Conservation (phyloP, 2,329 filamentous ascomycete species). For the Scedosporium aurantiacum region DNA sequence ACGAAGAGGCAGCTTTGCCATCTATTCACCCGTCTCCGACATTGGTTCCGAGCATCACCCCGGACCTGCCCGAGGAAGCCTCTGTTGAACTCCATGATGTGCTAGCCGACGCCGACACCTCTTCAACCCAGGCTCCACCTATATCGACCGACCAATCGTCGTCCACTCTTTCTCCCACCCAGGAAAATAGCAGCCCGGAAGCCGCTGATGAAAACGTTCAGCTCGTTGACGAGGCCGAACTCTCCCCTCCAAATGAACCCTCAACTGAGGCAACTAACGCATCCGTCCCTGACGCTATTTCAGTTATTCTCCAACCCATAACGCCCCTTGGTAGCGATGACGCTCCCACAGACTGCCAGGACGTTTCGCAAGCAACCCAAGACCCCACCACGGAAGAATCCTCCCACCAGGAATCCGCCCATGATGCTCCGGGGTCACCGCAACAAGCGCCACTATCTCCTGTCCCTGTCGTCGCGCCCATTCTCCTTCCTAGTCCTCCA, state of each 20-base stretch:
- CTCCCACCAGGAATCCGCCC: background rate
- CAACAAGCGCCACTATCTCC: background rate
- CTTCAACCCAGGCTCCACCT: background rate
- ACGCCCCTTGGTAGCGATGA: background rate
- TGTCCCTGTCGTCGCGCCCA: background rate
- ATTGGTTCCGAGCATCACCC: slow-evolving; percentile 9
- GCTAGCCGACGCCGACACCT: slow-evolving; percentile 5
- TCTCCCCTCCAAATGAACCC: background rate
- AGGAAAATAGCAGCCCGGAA: background rate
- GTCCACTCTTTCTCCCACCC: background rate
- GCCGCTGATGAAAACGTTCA: background rate
- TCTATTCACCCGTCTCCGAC: slow-evolving; percentile 13
- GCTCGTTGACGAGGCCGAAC: background rate
- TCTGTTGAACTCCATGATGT: background rate
- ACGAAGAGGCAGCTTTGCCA: slow-evolving; percentile 14
- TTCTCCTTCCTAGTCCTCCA: background rate
- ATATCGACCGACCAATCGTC: background rate
- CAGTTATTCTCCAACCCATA: background rate
- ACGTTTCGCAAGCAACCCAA: background rate
- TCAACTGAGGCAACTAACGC: background rate
- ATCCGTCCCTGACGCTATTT: background rate
- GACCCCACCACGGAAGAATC: background rate
- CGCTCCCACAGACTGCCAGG: background rate
- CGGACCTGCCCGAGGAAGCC: slow-evolving; percentile 9
- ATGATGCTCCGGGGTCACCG: background rate